Evolutionary conservation across 306 rosid genomes (phyloP), one percentile per base, ranked within the genome.

Genomic region (Delonix regia): DNA sequence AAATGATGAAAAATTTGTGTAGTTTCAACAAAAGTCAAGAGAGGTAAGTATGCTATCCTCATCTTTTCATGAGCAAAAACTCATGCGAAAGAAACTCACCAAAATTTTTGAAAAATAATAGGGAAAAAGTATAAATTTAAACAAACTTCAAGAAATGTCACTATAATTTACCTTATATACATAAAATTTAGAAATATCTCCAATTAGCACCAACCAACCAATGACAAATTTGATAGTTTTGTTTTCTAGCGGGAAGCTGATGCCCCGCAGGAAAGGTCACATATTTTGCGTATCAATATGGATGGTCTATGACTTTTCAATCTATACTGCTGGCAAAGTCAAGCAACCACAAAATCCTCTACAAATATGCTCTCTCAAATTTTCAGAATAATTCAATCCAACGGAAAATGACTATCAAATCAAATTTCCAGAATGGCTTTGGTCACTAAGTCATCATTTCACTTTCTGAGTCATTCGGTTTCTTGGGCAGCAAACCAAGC

Each of bases 401-500:
- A 82, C 39, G 18, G 7, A 63, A 62, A 18, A 16, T 7, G 21
- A 15, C 28, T 18, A 4, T n/a, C 44, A 18, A 11, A 65, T 62
- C 24, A 67, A 25, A 69, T 48, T 45, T 47, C 59, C 51, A 28
- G 11, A 51, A 51, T 49, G 18, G 60, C 57, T 61, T 69, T 62
- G 55, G 48, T 72, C 65, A 66, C 19, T 3, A 18, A 80, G 70
- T 64, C n/a, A 16, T 27, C 63, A 28, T 38, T 41, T 28, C 49
- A 51, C 34, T 34, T 56, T 66, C 33, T 0, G 24, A 36, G 53
- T 52, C 70, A 14, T 34, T 19, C 49, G 62, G 53, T 24, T 45
- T 45, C 59, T 49, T 49, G 52, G 72, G 42, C 2, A 72, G 74
- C 36, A 80, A 56, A 71, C 52, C 74, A 74, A 69, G 62, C 75